Conservation (phyloP, 2,329 filamentous ascomycete genomes). For the Sphaceloma murrayae region DNA sequence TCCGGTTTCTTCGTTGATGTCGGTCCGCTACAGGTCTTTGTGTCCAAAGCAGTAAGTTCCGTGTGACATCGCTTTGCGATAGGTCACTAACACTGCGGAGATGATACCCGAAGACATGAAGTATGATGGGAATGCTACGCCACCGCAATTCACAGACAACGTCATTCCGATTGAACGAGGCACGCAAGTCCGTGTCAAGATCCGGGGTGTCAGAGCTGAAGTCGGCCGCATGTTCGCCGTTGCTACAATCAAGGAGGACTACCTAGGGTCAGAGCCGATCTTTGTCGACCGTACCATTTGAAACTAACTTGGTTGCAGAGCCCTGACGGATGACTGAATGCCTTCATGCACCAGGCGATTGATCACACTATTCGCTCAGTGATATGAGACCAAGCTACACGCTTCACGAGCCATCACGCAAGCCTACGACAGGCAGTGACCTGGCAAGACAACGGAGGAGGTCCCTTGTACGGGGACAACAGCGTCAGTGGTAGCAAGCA, state of each 20-base stretch:
- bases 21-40: constrained; percentile 68
- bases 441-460: too few relatives aligned
- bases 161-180: constrained; percentile 89
- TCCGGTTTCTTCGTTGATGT: constrained; percentile 86
- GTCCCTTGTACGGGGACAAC: too few relatives aligned
- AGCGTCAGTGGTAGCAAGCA: too few relatives aligned
- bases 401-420: too few relatives aligned
- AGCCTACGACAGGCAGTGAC: too few relatives aligned
- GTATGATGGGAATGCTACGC: constrained; percentile 90
- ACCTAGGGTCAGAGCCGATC: constrained; percentile 25
- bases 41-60: constrained; percentile 65
- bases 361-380: too few relatives aligned
- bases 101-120: constrained; percentile 87
- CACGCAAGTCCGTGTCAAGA: constrained; percentile 85
- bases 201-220: constrained; percentile 87
- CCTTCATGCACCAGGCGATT: too few relatives aligned
- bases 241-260: constrained; percentile 80
- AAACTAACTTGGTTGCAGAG: neutral
- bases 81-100: constrained; percentile 36
- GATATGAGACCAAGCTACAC: too few relatives aligned
- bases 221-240: constrained; percentile 95
- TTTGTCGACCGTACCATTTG: neutral
- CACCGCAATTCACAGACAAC: constrained; percentile 94
- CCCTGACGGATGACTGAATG: constrained; percentile 8
- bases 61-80: constrained; percentile 17